phyloP scores from a whole-genome alignment of 1,139 yeast genomes.

The Debaryomyces nepalensis region DNA sequence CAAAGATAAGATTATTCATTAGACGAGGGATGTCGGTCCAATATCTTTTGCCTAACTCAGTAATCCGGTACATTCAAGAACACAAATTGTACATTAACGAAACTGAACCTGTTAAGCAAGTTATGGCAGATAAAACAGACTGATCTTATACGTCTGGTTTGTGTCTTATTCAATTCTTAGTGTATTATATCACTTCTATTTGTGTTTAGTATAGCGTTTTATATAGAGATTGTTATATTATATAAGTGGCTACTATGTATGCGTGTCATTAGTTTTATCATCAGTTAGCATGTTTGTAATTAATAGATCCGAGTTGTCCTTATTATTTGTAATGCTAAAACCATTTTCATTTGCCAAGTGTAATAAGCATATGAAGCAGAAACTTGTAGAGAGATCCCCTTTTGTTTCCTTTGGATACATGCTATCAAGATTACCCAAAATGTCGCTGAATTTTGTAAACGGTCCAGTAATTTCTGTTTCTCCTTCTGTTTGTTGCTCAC shows the following conservation, averaged over 20 bases:
- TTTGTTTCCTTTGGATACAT: constrained; percentile 56
- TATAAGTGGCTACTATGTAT: constrained; percentile 5
- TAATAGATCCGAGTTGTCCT: constrained; percentile 58
- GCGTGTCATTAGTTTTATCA: constrained; percentile 4
- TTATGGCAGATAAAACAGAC: constrained; percentile 61
- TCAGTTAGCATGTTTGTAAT: constrained; percentile 29
- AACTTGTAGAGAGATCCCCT: constrained; percentile 80
- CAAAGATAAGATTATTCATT: constrained; percentile 88
- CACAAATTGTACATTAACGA: constrained; percentile 83
- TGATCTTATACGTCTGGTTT: constrained; percentile 17
- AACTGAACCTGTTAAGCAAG: constrained; percentile 93
- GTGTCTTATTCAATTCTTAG: constrained; percentile 8
- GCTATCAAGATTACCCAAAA: constrained; percentile 52
- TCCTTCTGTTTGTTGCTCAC: constrained; percentile 11
- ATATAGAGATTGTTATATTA: constrained; percentile 7
- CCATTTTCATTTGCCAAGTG: constrained; percentile 93
- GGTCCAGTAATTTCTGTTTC: constrained; percentile 17
- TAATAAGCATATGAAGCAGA: constrained; percentile 79
- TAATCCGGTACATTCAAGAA: constrained; percentile 92
- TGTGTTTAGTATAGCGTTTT: neutral
- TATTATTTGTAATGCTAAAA: constrained; percentile 59
- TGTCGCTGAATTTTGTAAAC: constrained; percentile 44
- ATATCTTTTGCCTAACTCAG: constrained; percentile 90
- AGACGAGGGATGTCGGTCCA: constrained; percentile 97
- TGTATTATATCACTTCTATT: constrained; percentile 5